A percentile compares a stretch with the other conserved stretches of the same genome.
These are phyloP conservation scores for Polygonum aviculare DNA, from an alignment of 148 eudicot species.

Conservation along the genomic window DNA sequence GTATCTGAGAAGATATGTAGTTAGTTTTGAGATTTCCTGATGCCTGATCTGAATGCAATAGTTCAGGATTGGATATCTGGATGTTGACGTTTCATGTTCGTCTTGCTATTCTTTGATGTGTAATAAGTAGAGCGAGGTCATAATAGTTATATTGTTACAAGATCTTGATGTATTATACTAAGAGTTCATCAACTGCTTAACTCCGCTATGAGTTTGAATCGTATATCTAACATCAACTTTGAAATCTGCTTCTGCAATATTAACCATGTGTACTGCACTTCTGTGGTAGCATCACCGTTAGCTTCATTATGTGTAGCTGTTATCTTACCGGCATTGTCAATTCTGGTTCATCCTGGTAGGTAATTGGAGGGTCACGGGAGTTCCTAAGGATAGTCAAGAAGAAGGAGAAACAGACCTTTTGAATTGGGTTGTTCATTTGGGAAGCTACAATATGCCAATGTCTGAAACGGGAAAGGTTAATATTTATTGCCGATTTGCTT, in stretches of 20 bases:
- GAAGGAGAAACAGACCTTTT: background rate
- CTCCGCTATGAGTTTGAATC: background rate
- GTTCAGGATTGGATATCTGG: background rate
- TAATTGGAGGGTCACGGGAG: conserved; percentile 19
- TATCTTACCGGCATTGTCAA: conserved; percentile 13
- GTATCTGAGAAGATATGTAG: background rate
- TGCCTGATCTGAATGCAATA: background rate
- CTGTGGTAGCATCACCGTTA: background rate
- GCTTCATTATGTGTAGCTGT: background rate
- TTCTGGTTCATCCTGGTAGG: conserved; percentile 23
- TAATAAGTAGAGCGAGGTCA: background rate
- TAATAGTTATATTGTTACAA: background rate
- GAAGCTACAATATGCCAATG: conserved; percentile 16
- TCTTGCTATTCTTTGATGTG: background rate
- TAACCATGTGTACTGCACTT: background rate
- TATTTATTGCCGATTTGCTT: background rate
- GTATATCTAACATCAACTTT: background rate
- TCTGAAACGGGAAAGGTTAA: conserved; percentile 28
- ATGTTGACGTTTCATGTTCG: background rate
- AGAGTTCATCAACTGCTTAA: background rate
- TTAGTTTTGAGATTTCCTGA: background rate
- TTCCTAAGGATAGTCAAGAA: conserved; percentile 21
- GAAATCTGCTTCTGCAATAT: background rate
- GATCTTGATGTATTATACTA: background rate
- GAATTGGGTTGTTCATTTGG: background rate